These are phyloP conservation scores for Batkoa obscura DNA, from an alignment of 371 early-diverging fungal genomes.

Conservation along the genomic window DNA sequence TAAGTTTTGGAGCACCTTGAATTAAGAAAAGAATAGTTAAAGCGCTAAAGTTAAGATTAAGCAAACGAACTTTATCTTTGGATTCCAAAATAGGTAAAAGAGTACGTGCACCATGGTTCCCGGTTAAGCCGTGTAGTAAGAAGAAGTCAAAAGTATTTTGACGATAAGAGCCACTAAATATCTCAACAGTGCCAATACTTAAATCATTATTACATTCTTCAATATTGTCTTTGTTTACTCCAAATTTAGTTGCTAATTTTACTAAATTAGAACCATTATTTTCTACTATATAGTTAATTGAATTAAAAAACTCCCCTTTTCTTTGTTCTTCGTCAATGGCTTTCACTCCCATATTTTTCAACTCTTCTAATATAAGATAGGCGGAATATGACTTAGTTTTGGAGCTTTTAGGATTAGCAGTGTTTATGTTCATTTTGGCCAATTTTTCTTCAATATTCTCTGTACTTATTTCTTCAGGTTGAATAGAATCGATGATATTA, in stretches of 20 bases:
- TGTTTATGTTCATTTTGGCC: too few relatives aligned
- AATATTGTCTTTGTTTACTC: background rate
- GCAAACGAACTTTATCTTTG: background rate
- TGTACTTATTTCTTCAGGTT: too few relatives aligned
- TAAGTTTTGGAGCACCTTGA: constrained; percentile 1
- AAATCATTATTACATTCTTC: too few relatives aligned
- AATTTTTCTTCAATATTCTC: background rate
- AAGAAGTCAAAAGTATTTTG: constrained; percentile 3
- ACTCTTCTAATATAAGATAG: too few relatives aligned
- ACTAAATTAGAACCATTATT: background rate
- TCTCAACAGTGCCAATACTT: background rate
- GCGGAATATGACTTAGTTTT: too few relatives aligned
- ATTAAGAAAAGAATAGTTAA: background rate
- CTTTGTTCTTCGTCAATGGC: too few relatives aligned
- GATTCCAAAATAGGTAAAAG: background rate
- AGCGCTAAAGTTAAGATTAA: background rate
- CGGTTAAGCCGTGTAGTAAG: constrained; percentile 3
- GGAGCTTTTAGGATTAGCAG: background rate
- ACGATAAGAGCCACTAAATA: background rate
- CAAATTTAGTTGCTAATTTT: background rate
- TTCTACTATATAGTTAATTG: background rate
- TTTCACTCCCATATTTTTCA: too few relatives aligned
- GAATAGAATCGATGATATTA: constrained; percentile 1
- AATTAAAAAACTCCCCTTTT: background rate
- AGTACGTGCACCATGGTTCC: background rate